Evolutionary conservation across 2,329 filamentous ascomycete species (phyloP), one percentile per base, ranked within the genome.

Genomic region (Verticillium klebahnii): DNA sequence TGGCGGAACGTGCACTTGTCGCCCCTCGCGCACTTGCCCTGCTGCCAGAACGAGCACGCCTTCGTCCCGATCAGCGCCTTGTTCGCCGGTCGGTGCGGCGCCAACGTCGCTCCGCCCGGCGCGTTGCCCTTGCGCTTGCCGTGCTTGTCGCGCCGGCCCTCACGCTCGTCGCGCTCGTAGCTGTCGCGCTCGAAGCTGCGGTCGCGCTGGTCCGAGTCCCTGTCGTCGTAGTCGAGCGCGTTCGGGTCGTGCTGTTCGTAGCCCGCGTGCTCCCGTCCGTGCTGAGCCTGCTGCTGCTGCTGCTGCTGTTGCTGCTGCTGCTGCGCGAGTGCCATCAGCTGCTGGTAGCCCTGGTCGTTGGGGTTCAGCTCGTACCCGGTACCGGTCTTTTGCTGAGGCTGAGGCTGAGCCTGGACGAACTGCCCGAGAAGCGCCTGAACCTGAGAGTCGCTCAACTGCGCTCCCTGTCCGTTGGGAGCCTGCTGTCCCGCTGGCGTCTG

Each of bases 1-100:
- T 92, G 89, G 61, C 89, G 82, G 73, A 89, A 92, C 2, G 89
- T 91, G 76, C 89, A 92, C 69, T 87, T 86, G 39, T 89, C 87
- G 25, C 89, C 89, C 71, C 91, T 88, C 7, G 85, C 85, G 74
- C 89, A 92, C 70, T 87, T 88, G 15, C 89, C 89, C 70, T 89
- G 85, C 62, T 85, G 81, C 80, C 81, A 92, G 72, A 91, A 92
- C 23, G 82, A 83, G 72, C 89, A 92, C 5, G 88, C 82, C 69
- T 89, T 87, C 54, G 88, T 89, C 61, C 87, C 85, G 57, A 87
- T 85, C 15, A 87, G 77, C 15, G 82, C 80, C 63, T 80, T 83
- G 68, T 89, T 85, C 64, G 73, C 76, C 19, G 77, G 75, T 62
- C 79, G 75, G 63, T 80, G 78, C 9, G 73, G 74, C 32, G 74